Conservation (phyloP, 1,284 basidiomycete species). For the Trichosporon ovoides region DNA sequence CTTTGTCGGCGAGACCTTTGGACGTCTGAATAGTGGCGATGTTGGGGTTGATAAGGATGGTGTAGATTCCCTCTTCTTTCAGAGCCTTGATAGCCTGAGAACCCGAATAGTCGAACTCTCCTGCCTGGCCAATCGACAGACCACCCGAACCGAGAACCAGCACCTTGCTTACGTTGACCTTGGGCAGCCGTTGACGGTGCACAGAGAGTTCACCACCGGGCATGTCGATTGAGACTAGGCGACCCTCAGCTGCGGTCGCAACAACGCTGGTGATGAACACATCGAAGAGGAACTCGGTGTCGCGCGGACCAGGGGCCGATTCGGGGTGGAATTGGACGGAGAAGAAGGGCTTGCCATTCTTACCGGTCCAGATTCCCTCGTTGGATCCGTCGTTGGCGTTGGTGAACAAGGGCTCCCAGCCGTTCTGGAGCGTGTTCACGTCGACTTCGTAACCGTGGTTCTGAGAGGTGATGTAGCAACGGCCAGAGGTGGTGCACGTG, state of each 20-base stretch:
- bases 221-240: conserved; percentile 70
- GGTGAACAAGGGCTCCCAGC: conserved; percentile 90
- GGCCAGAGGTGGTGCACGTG: conserved; percentile 84
- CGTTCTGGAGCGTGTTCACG: conserved; percentile 65
- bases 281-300: conserved; percentile 98
- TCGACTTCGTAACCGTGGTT: conserved; percentile 99
- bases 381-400: conserved; percentile 98
- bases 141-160: conserved; percentile 97
- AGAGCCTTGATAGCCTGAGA: conserved; percentile 98
- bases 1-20: conserved; percentile 95
- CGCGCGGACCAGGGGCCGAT: conserved; percentile 94
- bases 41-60: conserved; percentile 96
- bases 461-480: conserved; percentile 98
- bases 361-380: conserved; percentile 91
- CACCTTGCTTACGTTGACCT: conserved; percentile 79
- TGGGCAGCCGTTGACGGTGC: conserved; percentile 64
- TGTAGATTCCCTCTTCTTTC: conserved; percentile 98
- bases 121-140: conserved; percentile 94
- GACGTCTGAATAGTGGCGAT: conserved; percentile 99
- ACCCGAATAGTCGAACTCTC: conserved; percentile 99
- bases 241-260: conserved; percentile 66
- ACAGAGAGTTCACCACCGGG: conserved; percentile 82
- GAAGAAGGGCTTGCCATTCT: conserved; percentile 77
- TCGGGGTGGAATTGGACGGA: conserved; percentile 99
- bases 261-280: conserved; percentile 87